Percentiles rank a stretch among this genome's conserved stretches.
phyloP scores from a whole-genome alignment of 768 basidiomycete species.

The Boletus eberwhitei region DNA sequence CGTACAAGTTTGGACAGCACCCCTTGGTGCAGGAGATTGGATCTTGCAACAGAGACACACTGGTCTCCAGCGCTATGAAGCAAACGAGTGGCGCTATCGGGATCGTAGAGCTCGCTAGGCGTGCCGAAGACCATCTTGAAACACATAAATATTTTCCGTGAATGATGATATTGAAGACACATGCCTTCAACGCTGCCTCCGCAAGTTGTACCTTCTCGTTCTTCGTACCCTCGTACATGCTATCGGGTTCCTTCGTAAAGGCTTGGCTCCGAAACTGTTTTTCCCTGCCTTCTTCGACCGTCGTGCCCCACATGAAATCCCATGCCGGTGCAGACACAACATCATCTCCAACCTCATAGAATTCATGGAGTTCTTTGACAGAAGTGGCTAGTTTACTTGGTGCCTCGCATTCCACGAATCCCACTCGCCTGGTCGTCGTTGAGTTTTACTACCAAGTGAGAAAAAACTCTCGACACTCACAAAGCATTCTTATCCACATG shows the following conservation, averaged over 20 bases:
- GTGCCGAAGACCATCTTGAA: slow-evolving; percentile 74
- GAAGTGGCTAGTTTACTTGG: slow-evolving; percentile 40
- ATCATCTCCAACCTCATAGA: slow-evolving; percentile 53
- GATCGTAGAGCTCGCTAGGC: slow-evolving; percentile 64
- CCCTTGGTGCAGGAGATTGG: slow-evolving; percentile 59
- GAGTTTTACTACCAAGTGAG: slow-evolving; percentile 6
- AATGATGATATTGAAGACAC: neutral
- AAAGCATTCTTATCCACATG: slow-evolving; percentile 84
- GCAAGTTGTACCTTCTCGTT: slow-evolving; percentile 49
- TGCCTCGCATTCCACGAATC: slow-evolving; percentile 47
- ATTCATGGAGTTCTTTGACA: slow-evolving; percentile 40
- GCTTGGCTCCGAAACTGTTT: slow-evolving; percentile 58
- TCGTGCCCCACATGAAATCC: slow-evolving; percentile 73
- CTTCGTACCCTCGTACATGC: slow-evolving; percentile 13
- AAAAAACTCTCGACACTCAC: slow-evolving; percentile 49
- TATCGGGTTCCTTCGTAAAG: slow-evolving; percentile 45
- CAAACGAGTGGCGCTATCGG: slow-evolving; percentile 53
- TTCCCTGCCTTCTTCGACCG: slow-evolving; percentile 74
- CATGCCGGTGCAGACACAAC: slow-evolving; percentile 43
- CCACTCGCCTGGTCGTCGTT: slow-evolving; percentile 51
- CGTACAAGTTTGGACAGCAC: slow-evolving; percentile 65
- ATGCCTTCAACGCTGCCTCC: slow-evolving; percentile 71
- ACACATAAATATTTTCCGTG: neutral
- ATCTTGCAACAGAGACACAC: slow-evolving; percentile 51
- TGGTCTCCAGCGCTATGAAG: slow-evolving; percentile 57